Conservation (phyloP, 139 green algal species). For the Eudorina sp. region DNA sequence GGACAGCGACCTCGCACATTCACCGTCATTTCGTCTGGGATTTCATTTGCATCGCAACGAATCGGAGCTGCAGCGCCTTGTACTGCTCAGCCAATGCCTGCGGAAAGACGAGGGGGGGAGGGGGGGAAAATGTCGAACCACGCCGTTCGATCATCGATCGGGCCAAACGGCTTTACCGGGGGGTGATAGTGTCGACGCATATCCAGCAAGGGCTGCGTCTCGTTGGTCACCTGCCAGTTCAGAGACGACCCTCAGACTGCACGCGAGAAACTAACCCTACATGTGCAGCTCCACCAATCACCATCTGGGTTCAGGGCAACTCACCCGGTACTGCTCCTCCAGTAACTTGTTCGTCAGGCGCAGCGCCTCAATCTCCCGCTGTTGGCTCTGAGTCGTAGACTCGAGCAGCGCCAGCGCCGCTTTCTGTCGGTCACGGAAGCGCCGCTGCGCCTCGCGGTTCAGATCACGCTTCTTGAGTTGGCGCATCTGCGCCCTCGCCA, state of each 20-base stretch:
- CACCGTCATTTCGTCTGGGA: too few species aligned
- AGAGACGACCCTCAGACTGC: too few species aligned
- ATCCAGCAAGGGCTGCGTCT: too few species aligned
- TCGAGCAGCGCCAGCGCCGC: conserved; percentile 33
- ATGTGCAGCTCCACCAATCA: not conserved
- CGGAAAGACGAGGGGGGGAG: not conserved
- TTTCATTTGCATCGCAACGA: conserved; percentile 42
- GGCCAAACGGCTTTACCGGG: too few species aligned
- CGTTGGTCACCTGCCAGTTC: too few species aligned
- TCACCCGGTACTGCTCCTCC: conserved; percentile 51
- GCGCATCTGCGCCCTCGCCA: conserved; percentile 1
- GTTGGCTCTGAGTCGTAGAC: conserved; percentile 34
- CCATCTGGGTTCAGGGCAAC: too few species aligned
- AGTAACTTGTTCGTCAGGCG: conserved; percentile 41
- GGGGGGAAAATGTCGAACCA: too few species aligned
- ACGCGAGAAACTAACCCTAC: not conserved
- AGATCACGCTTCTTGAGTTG: conserved; percentile 52
- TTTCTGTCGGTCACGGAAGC: conserved; percentile 47
- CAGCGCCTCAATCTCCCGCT: conserved; percentile 45
- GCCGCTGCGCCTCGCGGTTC: conserved; percentile 50
- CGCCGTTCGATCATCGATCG: too few species aligned
- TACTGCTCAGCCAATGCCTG: conserved; percentile 45
- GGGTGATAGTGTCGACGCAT: too few species aligned
- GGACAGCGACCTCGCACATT: too few species aligned
- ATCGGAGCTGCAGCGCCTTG: conserved; percentile 45